These are phyloP conservation scores for Drechslerella stenobrocha DNA, from an alignment of 2,329 filamentous ascomycete genomes.

Conservation along the genomic window DNA sequence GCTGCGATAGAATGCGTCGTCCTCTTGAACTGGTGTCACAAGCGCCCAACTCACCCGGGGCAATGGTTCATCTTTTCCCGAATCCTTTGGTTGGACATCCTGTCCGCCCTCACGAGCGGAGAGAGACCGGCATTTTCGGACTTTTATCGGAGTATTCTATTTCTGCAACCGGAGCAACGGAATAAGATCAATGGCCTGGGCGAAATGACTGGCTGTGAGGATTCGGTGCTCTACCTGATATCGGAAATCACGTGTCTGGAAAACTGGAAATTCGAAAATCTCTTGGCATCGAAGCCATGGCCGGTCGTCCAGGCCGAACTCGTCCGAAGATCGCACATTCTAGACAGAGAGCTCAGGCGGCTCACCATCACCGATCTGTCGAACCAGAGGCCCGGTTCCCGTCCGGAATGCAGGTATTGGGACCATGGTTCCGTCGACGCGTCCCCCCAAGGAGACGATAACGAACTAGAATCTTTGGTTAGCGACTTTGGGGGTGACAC, in stretches of 20 bases:
- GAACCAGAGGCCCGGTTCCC: slow-evolving; percentile 19
- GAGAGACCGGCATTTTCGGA: slow-evolving; percentile 22
- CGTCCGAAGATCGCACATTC: neutral
- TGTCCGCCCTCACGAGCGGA: slow-evolving; percentile 36
- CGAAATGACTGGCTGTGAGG: slow-evolving; percentile 44
- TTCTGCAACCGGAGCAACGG: slow-evolving; percentile 19
- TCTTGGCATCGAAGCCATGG: slow-evolving; percentile 3
- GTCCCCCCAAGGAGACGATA: slow-evolving; percentile 19
- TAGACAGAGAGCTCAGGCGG: slow-evolving; percentile 23
- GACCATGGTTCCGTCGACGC: slow-evolving; percentile 29
- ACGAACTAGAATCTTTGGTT: slow-evolving; percentile 17
- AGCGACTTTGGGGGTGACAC: slow-evolving; percentile 36
- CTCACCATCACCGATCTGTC: slow-evolving; percentile 25
- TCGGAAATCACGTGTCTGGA: slow-evolving; percentile 47
- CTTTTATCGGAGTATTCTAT: slow-evolving; percentile 25
- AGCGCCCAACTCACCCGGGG: slow-evolving; percentile 33
- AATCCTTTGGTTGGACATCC: slow-evolving; percentile 43
- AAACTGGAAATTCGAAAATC: slow-evolving; percentile 37
- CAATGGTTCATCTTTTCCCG: slow-evolving; percentile 48
- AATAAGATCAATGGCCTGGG: slow-evolving; percentile 27
- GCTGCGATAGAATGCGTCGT: slow-evolving; percentile 43
- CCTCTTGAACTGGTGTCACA: slow-evolving; percentile 31
- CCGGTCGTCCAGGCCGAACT: slow-evolving; percentile 11
- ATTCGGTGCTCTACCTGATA: slow-evolving; percentile 43
- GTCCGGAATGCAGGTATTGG: slow-evolving; percentile 22